These are phyloP conservation scores for Saturnispora ahearnii DNA, from an alignment of 805 yeast genomes.

Conservation along the genomic window DNA sequence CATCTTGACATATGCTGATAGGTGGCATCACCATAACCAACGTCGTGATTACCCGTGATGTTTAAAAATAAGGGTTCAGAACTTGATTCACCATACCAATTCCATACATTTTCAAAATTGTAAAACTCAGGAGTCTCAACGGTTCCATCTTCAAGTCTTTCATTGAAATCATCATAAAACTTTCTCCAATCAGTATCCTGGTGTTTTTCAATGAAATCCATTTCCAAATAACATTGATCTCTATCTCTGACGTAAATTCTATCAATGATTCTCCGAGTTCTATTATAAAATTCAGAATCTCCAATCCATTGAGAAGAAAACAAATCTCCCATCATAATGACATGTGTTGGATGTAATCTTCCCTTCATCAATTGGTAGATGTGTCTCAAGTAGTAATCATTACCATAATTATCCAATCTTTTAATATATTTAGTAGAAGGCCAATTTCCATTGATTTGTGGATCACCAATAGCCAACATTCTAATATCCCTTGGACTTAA, in stretches of 20 bases:
- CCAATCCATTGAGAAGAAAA: conserved; percentile 92
- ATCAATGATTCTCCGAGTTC: conserved; percentile 68
- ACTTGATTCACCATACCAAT: conserved; percentile 41
- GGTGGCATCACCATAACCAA: conserved; percentile 95
- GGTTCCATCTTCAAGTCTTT: conserved; percentile 24
- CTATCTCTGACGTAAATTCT: conserved; percentile 55
- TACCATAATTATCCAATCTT: conserved; percentile 77
- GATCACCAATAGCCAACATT: conserved; percentile 86
- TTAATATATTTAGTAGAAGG: conserved; percentile 60
- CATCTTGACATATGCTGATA: conserved; percentile 84
- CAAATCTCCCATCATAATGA: conserved; percentile 86
- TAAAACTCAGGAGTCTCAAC: conserved; percentile 26
- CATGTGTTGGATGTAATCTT: conserved; percentile 65
- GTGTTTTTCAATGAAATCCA: conserved; percentile 41
- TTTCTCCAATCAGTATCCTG: conserved; percentile 47
- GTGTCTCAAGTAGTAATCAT: conserved; percentile 84
- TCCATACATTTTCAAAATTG: conserved; percentile 53
- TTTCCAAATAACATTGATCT: conserved; percentile 39
- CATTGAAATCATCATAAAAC: conserved; percentile 31
- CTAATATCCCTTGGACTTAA: conserved; percentile 33
- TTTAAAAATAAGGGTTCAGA: conserved; percentile 67
- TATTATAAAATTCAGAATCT: conserved; percentile 73
- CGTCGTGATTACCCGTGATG: conserved; percentile 90
- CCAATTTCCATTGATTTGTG: conserved; percentile 91
- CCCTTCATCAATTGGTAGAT: conserved; percentile 57